Conservation (phyloP, 2,329 filamentous ascomycete genomes). For the Venturia effusa region DNA sequence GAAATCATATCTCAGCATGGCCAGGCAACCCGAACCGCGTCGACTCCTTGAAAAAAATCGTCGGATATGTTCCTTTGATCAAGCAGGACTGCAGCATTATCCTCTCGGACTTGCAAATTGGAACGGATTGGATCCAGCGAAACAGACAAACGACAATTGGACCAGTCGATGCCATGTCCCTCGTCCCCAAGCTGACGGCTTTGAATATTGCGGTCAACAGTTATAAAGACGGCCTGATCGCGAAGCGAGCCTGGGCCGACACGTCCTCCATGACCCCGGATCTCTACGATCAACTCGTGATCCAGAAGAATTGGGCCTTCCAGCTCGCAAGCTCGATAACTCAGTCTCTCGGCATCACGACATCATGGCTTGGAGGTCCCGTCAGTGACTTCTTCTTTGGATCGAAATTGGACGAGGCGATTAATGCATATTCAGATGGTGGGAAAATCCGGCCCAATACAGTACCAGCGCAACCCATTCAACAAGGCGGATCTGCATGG, state of each 20-base stretch:
- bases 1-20: neutral
- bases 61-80: neutral
- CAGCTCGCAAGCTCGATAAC: neutral
- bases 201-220: neutral
- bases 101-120: neutral
- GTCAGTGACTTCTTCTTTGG: slow-evolving; percentile 1
- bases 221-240: neutral
- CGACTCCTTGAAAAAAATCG: neutral
- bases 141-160: neutral
- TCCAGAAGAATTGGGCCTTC: neutral
- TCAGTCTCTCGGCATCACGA: neutral
- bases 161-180: neutral
- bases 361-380: neutral
- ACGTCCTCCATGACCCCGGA: neutral
- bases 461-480: neutral
- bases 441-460: neutral
- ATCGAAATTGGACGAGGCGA: neutral
- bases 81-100: neutral
- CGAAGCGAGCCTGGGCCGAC: neutral
- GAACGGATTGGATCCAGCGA: neutral
- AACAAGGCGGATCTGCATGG: neutral
- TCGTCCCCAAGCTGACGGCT: neutral
- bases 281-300: neutral
- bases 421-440: neutral
- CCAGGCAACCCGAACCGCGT: neutral